Evolutionary conservation across 192 early-diverging fungal genomes (phyloP), one percentile per base, ranked within the genome.

Genomic region (Linnemannia schmuckeri): DNA sequence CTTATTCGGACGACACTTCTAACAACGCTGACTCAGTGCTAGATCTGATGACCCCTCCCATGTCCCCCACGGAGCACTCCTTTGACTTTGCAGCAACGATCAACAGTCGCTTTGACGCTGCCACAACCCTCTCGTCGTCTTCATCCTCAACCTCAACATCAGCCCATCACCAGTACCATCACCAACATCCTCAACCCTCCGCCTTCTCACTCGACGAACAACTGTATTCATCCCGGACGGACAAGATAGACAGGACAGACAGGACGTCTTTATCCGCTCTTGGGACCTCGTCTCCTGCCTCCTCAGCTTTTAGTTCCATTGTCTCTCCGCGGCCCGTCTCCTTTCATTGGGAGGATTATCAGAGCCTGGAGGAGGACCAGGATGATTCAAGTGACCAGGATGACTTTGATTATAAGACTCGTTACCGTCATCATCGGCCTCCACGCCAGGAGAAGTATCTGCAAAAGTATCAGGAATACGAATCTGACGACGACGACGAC

Each of bases 41-140:
- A 1, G 85, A 81, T 69, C 44, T 87, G 55, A 87, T 87, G 78
- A 87, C 85, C 22, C 85, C 85, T 0, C 85, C 85, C 40, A 87
- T 87, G 85, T 87, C 85, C 15, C 85, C 85, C 30, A 87, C 85
- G 2, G 85, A 87, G 27, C 49, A 69, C n/a, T 73, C 74, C 37
- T 87, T 87, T 72, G 76, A 35, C 8, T 78, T 78, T 72, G 49
- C 20, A 37, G 55, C 85, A 9, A 75, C 79, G 20, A 87, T 87
- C 63, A 80, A 87, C 17, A 66, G 76, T 30, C 79, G 80, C 1
- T 77, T 86, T 42, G 75, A 38, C 8, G 42, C 40, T 8, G 72
- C 72, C 3, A 49, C 37, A 12, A 49, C 72, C 27, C 46, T 33
- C 3, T 47, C 42, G n/a, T 46, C 77, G 6, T 78, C 70, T 3